Evolutionary conservation across 2,329 filamentous ascomycete species (phyloP).

Genomic region (Alternaria panax): DNA sequence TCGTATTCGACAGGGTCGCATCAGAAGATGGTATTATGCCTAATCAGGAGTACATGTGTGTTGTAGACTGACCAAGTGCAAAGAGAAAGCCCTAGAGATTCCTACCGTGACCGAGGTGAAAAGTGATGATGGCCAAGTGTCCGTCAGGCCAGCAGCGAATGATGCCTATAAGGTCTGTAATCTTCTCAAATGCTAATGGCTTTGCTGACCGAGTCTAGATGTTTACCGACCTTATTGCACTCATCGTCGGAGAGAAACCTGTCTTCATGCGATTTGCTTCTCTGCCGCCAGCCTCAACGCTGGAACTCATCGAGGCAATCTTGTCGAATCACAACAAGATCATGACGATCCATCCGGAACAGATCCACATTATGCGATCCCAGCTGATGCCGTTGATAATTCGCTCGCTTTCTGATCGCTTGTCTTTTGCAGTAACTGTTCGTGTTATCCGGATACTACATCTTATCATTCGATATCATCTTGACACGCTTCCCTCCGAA

Average conservation of each 20-base stretch:
- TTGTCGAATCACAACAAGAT: conserved; percentile 84
- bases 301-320: conserved; percentile 92
- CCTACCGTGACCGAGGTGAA: conserved; percentile 72
- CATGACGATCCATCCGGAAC: conserved; percentile 79
- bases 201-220: conserved; percentile 59
- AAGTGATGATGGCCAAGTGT: conserved; percentile 68
- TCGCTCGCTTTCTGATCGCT: conserved; percentile 76
- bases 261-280: conserved; percentile 81
- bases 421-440: conserved; percentile 82
- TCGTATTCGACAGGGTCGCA: conserved; percentile 90
- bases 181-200: neutral
- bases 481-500: conserved; percentile 76
- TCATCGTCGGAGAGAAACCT: conserved; percentile 83
- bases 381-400: conserved; percentile 85
- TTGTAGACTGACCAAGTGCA: conserved; percentile 18
- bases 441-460: conserved; percentile 84
- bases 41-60: neutral
- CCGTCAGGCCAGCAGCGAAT: conserved; percentile 76
- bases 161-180: conserved; percentile 76
- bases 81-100: conserved; percentile 57
- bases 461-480: conserved; percentile 78
- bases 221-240: conserved; percentile 86
- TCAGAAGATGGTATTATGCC: conserved; percentile 73
- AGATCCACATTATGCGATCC: conserved; percentile 77
- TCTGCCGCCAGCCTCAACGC: conserved; percentile 80